Evolutionary conservation across 202 grass and related monocot genomes (phyloP).

Genomic region (Panicum virgatum): DNA sequence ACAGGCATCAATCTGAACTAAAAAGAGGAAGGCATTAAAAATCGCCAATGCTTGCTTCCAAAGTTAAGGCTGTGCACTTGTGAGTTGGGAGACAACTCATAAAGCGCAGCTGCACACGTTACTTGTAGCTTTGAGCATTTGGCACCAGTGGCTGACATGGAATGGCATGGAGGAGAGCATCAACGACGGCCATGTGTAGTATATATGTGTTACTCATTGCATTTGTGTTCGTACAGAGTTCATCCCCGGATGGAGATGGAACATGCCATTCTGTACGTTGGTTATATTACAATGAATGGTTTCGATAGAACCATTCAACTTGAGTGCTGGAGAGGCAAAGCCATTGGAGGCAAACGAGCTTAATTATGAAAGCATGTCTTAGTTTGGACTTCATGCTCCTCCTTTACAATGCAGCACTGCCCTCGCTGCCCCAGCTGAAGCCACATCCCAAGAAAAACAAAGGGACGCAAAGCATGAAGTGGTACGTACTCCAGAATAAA

Average conservation of each 20-base stretch:
- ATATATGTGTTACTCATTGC: not conserved
- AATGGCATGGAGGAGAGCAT: conserved; percentile 22
- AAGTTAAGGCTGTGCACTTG: conserved; percentile 37
- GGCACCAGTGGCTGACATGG: conserved; percentile 5
- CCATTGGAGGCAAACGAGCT: not conserved
- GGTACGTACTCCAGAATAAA: conserved; percentile 31
- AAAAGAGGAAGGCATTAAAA: conserved; percentile 18
- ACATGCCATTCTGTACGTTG: conserved; percentile 32
- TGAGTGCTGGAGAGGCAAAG: conserved; percentile 34
- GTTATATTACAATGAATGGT: not conserved
- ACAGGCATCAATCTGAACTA: conserved; percentile 43
- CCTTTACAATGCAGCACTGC: conserved; percentile 38
- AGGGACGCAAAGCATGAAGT: conserved; percentile 2
- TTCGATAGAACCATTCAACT: not conserved
- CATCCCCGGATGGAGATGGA: not conserved
- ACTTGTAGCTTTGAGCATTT: conserved; percentile 38
- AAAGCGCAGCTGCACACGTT: conserved; percentile 30
- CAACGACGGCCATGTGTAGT: not conserved
- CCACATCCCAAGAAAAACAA: conserved; percentile 43
- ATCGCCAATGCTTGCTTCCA: conserved; percentile 47
- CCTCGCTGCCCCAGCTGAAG: conserved; percentile 40
- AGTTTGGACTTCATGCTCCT: conserved; percentile 45
- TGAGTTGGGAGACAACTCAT: conserved; percentile 40
- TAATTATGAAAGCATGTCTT: conserved; percentile 47
- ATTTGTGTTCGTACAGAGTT: not conserved